Base-by-base conservation (phyloP, 116 monocot species). In the Posidonia oceanica region DNA sequence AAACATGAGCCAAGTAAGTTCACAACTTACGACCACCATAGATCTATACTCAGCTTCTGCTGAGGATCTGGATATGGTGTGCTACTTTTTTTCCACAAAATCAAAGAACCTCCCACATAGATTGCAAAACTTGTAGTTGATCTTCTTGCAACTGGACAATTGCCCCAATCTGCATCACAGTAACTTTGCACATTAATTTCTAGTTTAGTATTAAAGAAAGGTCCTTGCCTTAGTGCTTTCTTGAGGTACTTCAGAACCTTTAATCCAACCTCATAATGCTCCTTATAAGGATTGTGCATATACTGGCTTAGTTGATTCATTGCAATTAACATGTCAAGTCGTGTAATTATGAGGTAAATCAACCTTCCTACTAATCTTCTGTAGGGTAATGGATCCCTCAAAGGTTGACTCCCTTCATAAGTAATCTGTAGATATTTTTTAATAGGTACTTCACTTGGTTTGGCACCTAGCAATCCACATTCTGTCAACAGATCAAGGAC, bases 11-110 rank as follows among this genome's bases (percentile, higher is more conserved):
- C 68, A 68, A 2, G 7, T 17, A n/a, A 70, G 0, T 70, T 70
- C 58, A 70, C 20, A 57, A 0, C 16, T n/a, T 2, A 56, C 38
- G 8, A 10, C 16, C 8, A 56, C 70, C 37, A 59, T 36, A 5
- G 70, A 17, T 36, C 70, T 52, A n/a, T 70, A 70, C 39, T 70
- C 40, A 0, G 40, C 70, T 18, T 70, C 59, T 3, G 70, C 18
- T 1, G 57, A 57, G 37, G 58, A 70, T 0, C 70, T 7, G 39
- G 58, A 70, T 15, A 68, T 3, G 23, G 36, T 36, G 3, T 44
- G 15, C 23, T 68, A 20, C 3, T 68, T 68, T 20, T 54, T 70
- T 39, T 52, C 70, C 59, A 70, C 2, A 36, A 57, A 14, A 70
- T 14, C n/a, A 22, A 56, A n/a, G 13, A 53, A 0, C 15, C 17